phyloP scores from a whole-genome alignment of 163 green algal species.

The Volvox carteri region DNA sequence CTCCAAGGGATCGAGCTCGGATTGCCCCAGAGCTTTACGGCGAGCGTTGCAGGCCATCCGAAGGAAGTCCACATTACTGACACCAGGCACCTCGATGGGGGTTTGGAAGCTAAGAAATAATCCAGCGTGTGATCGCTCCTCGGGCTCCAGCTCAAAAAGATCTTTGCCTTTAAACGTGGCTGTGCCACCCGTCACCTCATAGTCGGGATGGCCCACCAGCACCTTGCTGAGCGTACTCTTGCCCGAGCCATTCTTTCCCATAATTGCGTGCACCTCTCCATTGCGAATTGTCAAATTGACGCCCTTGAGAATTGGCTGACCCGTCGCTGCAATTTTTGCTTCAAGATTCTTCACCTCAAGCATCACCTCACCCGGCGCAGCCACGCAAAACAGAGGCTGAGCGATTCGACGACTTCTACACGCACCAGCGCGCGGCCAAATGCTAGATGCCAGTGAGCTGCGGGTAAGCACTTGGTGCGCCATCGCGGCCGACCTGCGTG shows the following conservation, averaged over 20 bases:
- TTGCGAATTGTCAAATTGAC: conserved; percentile 91
- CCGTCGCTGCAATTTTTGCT: conserved; percentile 87
- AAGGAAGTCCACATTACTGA: conserved; percentile 98
- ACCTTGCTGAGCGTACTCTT: conserved; percentile 98
- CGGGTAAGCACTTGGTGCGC: conserved; percentile 18
- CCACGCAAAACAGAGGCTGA: conserved; percentile 3
- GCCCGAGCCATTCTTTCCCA: conserved; percentile 99
- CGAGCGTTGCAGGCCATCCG: conserved; percentile 94
- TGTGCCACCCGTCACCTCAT: conserved; percentile 94
- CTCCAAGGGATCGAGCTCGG: conserved; percentile 97
- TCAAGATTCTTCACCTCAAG: conserved; percentile 93
- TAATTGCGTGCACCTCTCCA: conserved; percentile 95
- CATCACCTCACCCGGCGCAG: conserved; percentile 64
- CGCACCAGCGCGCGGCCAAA: background rate
- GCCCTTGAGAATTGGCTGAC: conserved; percentile 93
- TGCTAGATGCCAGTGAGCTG: conserved; percentile 11
- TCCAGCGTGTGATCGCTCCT: conserved; percentile 90
- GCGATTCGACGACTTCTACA: background rate
- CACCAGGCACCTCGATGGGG: conserved; percentile 97
- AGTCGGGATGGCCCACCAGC: conserved; percentile 97
- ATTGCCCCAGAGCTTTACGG: conserved; percentile 84
- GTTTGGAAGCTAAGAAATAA: conserved; percentile 95
- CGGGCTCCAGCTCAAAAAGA: conserved; percentile 95
- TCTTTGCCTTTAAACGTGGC: conserved; percentile 91
- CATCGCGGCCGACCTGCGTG: conserved; percentile 19